These are phyloP conservation scores for Sclerotinia spermophila DNA, from an alignment of 2,329 filamentous ascomycete species.

Conservation along the genomic window DNA sequence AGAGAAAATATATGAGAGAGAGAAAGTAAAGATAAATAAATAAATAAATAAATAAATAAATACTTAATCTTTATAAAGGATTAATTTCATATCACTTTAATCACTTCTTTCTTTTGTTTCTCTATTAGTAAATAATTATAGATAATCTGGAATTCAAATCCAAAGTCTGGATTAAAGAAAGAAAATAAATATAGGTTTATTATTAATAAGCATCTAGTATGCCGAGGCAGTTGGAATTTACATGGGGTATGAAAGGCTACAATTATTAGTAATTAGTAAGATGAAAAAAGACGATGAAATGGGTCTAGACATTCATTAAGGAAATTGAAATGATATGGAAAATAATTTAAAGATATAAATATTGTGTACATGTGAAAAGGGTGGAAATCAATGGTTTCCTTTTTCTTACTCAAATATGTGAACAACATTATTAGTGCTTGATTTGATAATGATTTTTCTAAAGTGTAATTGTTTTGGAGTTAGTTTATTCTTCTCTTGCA, in stretches of 20 bases:
- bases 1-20: neutral
- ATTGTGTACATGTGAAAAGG: neutral
- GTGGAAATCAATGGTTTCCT: neutral
- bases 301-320: neutral
- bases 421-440: neutral
- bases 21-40: neutral
- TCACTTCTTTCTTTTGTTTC: neutral
- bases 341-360: neutral
- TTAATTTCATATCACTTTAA: neutral
- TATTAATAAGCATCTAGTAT: neutral
- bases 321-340: neutral
- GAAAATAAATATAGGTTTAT: neutral
- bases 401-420: neutral
- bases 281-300: neutral
- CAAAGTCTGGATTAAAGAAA: neutral
- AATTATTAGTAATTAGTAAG: too few species aligned
- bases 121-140: conserved; percentile 6
- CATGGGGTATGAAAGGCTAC: neutral
- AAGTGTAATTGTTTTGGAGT: neutral
- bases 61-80: neutral
- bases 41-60: neutral
- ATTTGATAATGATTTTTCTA: neutral
- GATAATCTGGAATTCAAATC: neutral
- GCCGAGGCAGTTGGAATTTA: neutral
- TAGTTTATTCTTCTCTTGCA: neutral